Base-by-base conservation (phyloP, 495 filamentous ascomycete species). In the Pyronema omphalodes region DNA sequence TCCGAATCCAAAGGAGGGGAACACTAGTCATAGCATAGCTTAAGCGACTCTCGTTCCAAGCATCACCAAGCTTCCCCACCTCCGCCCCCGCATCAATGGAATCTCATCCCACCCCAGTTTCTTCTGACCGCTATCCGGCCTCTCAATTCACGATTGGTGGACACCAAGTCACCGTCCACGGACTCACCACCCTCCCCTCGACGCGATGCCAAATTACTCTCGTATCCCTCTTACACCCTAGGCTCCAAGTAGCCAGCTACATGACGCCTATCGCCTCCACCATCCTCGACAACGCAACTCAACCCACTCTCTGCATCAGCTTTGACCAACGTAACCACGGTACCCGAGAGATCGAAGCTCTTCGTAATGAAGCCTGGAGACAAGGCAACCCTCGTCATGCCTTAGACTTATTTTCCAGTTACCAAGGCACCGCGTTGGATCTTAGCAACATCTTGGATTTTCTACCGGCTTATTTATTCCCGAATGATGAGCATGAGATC, bases 251-350 rank as follows among this genome's bases (percentile, higher is more conserved):
- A 0, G 78, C 85, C 63, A 78, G 76, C 50, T 73, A 73, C 55
- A 94, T 96, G 89, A 66, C 63, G 0, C 70, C 70, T 18, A 56
- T 63, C 44, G 59, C 56, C 7, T 54, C 44, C 18, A 44, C 53
- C 1, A 45, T 52, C 37, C 59, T 55, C 35, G 54, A n/a, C 14
- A 55, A n/a, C 23, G 14, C 53, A 14, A 15, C 34, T 39, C 43
- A 19, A 17, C 12, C 57, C 57, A 46, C 37, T 17, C 19, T 43
- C 48, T 14, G 53, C 44, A 81, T 96, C 51, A 84, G 82, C 17
- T 77, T 88, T 9, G 74, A 83, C 2, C 91, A 89, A 65, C 71
- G 89, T 29, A 98, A 98, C 60, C 91, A 96, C 68, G 89, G 89
- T 4, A 71, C 76, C 2, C 68, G 91, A 51, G 65, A 78, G 53